phyloP scores from a whole-genome alignment of 306 rosid species.

The Carpinus viminea region DNA sequence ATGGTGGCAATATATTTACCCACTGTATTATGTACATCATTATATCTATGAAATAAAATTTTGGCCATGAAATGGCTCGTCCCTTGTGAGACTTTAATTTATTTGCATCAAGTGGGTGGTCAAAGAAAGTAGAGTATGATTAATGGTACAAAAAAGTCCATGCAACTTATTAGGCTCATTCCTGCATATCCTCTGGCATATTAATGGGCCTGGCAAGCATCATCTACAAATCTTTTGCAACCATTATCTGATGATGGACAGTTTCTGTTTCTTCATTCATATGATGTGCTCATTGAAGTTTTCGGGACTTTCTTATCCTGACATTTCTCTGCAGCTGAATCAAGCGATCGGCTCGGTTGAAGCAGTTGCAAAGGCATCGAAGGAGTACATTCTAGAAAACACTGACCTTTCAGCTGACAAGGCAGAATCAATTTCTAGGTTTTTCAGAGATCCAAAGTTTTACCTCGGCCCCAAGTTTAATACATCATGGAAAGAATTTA shows the following conservation, averaged over 20 bases:
- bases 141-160: background rate
- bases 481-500: constrained; percentile 29
- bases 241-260: background rate
- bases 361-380: constrained; percentile 78
- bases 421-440: constrained; percentile 63
- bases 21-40: no score
- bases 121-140: background rate
- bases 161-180: background rate
- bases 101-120: background rate
- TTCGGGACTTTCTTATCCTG: constrained; percentile 31
- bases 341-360: constrained; percentile 91
- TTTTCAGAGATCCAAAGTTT: constrained; percentile 76
- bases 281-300: constrained; percentile 7
- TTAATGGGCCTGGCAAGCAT: background rate
- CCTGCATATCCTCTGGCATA: background rate
- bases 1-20: no score
- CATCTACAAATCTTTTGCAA: background rate
- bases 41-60: no score
- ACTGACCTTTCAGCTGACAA: constrained; percentile 86
- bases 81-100: background rate
- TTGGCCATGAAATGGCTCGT: background rate
- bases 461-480: constrained; percentile 70
- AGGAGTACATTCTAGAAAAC: constrained; percentile 70
- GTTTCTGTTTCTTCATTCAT: background rate
- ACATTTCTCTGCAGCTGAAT: constrained; percentile 56